Conservation (phyloP, 2,329 filamentous ascomycete genomes). For the Verticillium albo-atrum region DNA sequence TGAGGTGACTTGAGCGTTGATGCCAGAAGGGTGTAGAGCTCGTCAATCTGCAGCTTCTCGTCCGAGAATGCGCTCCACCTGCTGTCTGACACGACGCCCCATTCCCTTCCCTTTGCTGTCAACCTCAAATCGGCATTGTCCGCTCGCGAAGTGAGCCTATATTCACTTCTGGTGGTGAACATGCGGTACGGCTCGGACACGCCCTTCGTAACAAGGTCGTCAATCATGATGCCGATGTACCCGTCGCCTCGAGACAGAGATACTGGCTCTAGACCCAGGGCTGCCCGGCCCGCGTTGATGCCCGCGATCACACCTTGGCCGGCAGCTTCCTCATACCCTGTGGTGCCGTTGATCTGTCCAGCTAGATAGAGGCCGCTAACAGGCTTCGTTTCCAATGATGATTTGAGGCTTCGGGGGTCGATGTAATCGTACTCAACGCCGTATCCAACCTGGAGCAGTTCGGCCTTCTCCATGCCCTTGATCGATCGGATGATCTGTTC, state of each 20-base stretch:
- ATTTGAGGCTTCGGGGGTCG: constrained; percentile 80
- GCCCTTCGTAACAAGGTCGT: constrained; percentile 94
- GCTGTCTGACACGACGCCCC: constrained; percentile 72
- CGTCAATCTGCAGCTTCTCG: constrained; percentile 62
- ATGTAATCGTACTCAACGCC: constrained; percentile 99
- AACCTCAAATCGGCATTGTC: constrained; percentile 92
- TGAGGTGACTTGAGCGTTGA: constrained; percentile 53
- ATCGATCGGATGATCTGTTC: constrained; percentile 82
- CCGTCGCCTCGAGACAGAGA: constrained; percentile 77
- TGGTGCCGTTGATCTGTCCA: constrained; percentile 97
- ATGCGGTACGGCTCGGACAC: constrained; percentile 97
- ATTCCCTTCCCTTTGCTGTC: constrained; percentile 70
- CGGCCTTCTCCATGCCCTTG: constrained; percentile 79
- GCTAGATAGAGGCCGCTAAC: constrained; percentile 87
- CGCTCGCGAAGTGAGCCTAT: constrained; percentile 83
- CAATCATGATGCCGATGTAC: constrained; percentile 98
- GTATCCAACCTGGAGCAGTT: constrained; percentile 92
- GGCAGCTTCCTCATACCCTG: constrained; percentile 95
- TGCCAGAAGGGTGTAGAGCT: constrained; percentile 59
- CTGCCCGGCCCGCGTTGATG: constrained; percentile 85
- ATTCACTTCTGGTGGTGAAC: constrained; percentile 96
- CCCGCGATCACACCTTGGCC: constrained; percentile 90
- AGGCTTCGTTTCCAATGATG: constrained; percentile 90
- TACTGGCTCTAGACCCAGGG: constrained; percentile 60
- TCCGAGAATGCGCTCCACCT: constrained; percentile 71